Evolutionary conservation across 1,284 basidiomycete species (phyloP).

Genomic region (Caloboletus inedulis): DNA sequence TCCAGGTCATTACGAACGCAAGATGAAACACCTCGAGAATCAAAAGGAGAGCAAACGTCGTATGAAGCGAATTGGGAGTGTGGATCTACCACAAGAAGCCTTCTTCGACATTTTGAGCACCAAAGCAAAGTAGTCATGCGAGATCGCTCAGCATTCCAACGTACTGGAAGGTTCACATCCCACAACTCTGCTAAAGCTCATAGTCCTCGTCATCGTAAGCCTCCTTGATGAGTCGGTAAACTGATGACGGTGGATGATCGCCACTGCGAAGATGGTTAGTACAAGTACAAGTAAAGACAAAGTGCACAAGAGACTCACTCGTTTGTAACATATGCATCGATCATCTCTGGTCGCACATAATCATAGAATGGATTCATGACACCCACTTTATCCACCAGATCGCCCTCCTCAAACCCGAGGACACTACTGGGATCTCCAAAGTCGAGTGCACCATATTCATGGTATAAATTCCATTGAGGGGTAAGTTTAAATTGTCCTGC

Average conservation of each 20-base stretch:
- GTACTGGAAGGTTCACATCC: background rate
- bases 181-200: conserved; percentile 47
- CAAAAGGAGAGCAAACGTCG: conserved; percentile 89
- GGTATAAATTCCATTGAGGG: conserved; percentile 89
- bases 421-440: conserved; percentile 85
- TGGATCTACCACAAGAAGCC: conserved; percentile 87
- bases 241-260: conserved; percentile 88
- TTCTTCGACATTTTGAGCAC: conserved; percentile 83
- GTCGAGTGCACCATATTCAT: conserved; percentile 84
- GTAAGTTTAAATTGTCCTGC: conserved; percentile 96
- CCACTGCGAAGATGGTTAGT: conserved; percentile 50
- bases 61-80: conserved; percentile 83
- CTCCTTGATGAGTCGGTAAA: conserved; percentile 88
- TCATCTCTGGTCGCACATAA: conserved; percentile 87
- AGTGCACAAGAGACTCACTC: conserved; percentile 60
- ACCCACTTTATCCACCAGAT: conserved; percentile 79
- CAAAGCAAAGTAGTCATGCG: conserved; percentile 31
- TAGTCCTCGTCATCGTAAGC: conserved; percentile 91
- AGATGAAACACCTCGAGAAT: conserved; percentile 88
- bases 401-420: conserved; percentile 76
- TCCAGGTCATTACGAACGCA: conserved; percentile 82
- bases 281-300: conserved; percentile 1
- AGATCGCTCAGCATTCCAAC: conserved; percentile 1
- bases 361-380: conserved; percentile 93
- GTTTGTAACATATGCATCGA: conserved; percentile 95